Percentiles rank a stretch among this genome's conserved stretches.
Conservation (phyloP, 345 rosid genomes). For the Eutrema yunnanense region DNA sequence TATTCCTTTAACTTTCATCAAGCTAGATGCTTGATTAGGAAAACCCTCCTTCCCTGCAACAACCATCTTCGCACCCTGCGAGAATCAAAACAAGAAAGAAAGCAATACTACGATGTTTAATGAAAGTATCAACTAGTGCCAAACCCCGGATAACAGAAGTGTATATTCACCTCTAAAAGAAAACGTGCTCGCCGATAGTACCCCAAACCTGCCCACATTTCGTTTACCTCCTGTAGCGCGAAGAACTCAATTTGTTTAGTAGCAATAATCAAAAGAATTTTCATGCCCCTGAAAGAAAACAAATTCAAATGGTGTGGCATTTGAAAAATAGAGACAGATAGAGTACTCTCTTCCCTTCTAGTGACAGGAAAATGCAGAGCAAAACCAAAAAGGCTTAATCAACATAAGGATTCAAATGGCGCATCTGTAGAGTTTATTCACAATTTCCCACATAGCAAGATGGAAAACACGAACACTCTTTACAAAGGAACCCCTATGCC, state of each 20-base stretch:
- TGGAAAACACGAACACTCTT: background rate
- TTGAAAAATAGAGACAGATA: background rate
- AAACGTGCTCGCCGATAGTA: conserved; percentile 92
- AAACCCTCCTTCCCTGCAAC: conserved; percentile 42
- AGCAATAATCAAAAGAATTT: background rate
- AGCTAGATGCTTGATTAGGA: conserved; percentile 43
- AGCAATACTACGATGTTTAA: background rate
- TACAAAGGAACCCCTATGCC: background rate
- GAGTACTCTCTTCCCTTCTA: background rate
- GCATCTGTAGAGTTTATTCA: background rate
- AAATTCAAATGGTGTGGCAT: background rate
- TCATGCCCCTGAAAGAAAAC: background rate
- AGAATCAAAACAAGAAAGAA: background rate
- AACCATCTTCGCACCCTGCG: conserved; percentile 74
- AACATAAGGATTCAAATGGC: background rate
- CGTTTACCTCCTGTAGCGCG: conserved; percentile 80
- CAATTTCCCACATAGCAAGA: background rate
- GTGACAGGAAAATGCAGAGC: background rate
- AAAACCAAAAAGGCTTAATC: background rate
- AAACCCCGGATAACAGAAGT: background rate
- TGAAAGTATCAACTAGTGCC: background rate
- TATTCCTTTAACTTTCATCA: conserved; percentile 60
- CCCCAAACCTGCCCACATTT: conserved; percentile 97
- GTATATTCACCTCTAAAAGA: conserved; percentile 61
- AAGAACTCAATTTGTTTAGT: background rate